phyloP scores from a whole-genome alignment of 306 rosid species.

The Glycyrrhiza uralensis region DNA sequence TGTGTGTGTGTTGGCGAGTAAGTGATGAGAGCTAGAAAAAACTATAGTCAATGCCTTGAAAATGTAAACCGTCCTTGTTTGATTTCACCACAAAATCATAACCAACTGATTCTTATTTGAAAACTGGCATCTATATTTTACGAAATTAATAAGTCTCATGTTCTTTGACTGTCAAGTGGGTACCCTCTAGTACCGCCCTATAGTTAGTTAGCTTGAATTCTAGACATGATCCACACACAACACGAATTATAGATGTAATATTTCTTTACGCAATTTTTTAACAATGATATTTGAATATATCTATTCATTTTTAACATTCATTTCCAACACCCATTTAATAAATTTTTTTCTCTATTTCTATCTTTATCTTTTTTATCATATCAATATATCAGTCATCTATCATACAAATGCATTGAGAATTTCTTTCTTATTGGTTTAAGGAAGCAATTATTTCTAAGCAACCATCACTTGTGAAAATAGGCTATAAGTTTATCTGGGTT shows the following conservation, averaged over 20 bases:
- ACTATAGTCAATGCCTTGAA: conserved; percentile 38
- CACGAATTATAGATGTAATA: not conserved
- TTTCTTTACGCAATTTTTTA: too few relatives aligned
- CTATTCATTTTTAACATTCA: too few relatives aligned
- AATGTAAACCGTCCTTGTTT: conserved; percentile 15
- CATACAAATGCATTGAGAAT: too few relatives aligned
- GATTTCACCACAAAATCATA: conserved; percentile 43
- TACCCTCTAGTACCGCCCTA: conserved; percentile 16
- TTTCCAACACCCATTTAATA: too few relatives aligned
- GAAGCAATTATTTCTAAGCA: too few relatives aligned
- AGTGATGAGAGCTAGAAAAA: conserved; percentile 21
- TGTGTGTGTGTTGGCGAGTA: not conserved
- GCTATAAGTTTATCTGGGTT: not conserved
- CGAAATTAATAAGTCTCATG: not conserved
- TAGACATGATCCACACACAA: not conserved
- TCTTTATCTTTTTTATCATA: too few relatives aligned
- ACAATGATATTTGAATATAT: too few relatives aligned
- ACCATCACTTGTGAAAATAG: not conserved
- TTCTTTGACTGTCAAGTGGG: conserved; percentile 25
- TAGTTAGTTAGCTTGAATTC: not conserved
- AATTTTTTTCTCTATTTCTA: too few relatives aligned
- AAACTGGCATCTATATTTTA: not conserved
- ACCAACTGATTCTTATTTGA: conserved; percentile 44
- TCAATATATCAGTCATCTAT: too few relatives aligned
- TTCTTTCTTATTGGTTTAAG: too few relatives aligned